Evolutionary conservation across 257 asterid species (phyloP), one percentile per base, ranked within the genome.

Genomic region (Jacaranda mimosifolia): DNA sequence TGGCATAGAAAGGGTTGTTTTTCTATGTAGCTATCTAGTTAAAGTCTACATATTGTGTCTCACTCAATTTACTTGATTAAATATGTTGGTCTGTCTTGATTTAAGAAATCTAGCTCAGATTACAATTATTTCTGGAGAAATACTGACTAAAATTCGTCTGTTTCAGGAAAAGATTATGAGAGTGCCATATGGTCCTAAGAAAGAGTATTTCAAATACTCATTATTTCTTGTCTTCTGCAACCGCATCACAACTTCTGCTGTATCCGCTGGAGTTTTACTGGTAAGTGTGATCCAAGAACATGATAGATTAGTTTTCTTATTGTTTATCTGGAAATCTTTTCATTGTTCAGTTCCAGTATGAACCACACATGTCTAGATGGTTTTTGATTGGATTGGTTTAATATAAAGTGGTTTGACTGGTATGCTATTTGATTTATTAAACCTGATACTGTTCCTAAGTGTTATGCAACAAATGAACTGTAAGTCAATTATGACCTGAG

Each of bases 141-240:
- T 39, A 66, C 73, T 83, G 77, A 62, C 67, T 53, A 65, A 71
- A 65, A 45, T 46, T 80, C 60, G 40, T 70, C 82, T 82, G 68
- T 83, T 84, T 70, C 99, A 96, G 98, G 99, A 96, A 81, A 96
- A 93, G 88, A 90, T 96, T 70, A 96, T 96, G 97, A 88, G 98
- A 83, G 89, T 93, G 81, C 99, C 99, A 35, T 96, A 93, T 83
- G 99, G 99, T 75, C 88, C 91, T 36, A 26, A 87, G 17, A 89
- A 93, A 76, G 98, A 96, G 76, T 91, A 76, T 82, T 96, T 93
- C 52, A 87, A 76, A 85, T 88, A 87, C 84, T 96, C 99, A 14
- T 62, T 96, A 85, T 96, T 96, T 90, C 96, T 93, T 49, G 99
- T 96, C 73, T 96, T 96, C 86, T 96, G 99, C 88, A 96, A 96